Base-by-base conservation (phyloP, 192 early-diverging fungal species). In the Chytriomyces sp. region DNA sequence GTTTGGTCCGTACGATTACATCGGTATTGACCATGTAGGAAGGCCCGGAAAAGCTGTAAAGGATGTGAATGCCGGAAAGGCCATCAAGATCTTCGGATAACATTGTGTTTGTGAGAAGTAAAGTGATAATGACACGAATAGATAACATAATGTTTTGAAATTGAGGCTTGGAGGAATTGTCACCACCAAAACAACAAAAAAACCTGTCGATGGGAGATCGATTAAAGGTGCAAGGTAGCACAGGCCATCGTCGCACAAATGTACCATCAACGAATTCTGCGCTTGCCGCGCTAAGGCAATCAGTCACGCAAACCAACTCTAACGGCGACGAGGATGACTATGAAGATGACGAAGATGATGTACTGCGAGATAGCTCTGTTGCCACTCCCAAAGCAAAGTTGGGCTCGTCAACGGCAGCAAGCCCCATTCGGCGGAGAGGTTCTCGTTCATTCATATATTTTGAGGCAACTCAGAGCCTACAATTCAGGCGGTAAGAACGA, bases 11-110 rank as follows among this genome's bases (percentile, higher is more conserved):
- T 59, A 72, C 34, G 79, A 80, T 33, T 64, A 70, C 26, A 66
- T 84, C 25, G 84, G 84, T 14, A 70, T 80, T 22, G 84, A 85
- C 52, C 84, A 83, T 58, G 39, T 75, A 10, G 74, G 71, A 22
- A 49, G 61, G 5, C 32, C 37, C 14, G 82, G 79, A 60, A 78
- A 78, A 55, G 77, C 72, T 34, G 78, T 79, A 38, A 78, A 77
- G 62, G 68, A 70, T 70, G 56, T 58, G 31, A 66, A 78, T 75
- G 56, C 75, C 5, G 64, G 59, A n/a, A 34, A 63, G 34, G 59
- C 49, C 28, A 77, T 67, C 39, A 64, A 66, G 40, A 64, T 58
- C n/a, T 59, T 12, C n/a, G n/a, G n/a, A n/a, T n/a, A n/a, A n/a
- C n/a, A n/a, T n/a, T n/a, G n/a, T n/a, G n/a, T n/a, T n/a, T n/a